These are phyloP conservation scores for Euphorbia pulcherrima DNA, from an alignment of 345 rosid genomes.

Conservation along the genomic window DNA sequence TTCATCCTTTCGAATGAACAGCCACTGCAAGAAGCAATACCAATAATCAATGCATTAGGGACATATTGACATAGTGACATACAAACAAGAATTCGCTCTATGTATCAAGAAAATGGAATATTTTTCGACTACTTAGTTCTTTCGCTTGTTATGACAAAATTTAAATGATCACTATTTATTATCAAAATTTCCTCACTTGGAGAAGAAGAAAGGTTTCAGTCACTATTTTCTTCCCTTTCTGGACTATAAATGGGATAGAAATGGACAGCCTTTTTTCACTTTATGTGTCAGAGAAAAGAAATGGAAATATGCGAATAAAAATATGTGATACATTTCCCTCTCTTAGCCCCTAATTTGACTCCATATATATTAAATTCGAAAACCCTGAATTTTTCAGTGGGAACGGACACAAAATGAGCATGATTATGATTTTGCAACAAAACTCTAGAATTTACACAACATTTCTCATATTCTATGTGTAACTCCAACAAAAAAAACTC, in stretches of 20 bases:
- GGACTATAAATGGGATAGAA: neutral
- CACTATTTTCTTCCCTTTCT: neutral
- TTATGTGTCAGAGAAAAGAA: neutral
- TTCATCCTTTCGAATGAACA: conserved; percentile 57
- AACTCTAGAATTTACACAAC: neutral
- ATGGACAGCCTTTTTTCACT: neutral
- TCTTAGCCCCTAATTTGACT: neutral
- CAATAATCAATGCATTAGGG: conserved; percentile 15
- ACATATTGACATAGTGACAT: too few relatives aligned
- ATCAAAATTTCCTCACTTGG: neutral
- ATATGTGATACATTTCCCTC: neutral
- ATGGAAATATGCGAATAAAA: too few relatives aligned
- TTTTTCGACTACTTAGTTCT: too few relatives aligned
- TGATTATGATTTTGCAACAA: neutral
- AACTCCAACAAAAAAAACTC: neutral
- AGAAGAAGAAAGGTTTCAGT: neutral
- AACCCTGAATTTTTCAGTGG: too few relatives aligned
- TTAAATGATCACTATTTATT: too few relatives aligned
- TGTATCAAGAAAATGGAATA: too few relatives aligned
- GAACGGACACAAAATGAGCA: neutral
- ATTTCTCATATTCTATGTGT: neutral
- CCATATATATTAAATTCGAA: too few relatives aligned
- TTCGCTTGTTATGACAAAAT: neutral
- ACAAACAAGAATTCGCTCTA: too few relatives aligned
- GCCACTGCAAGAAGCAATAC: conserved; percentile 61